Conservation (phyloP, 257 asterid genomes). For the Cinchona pubescens region DNA sequence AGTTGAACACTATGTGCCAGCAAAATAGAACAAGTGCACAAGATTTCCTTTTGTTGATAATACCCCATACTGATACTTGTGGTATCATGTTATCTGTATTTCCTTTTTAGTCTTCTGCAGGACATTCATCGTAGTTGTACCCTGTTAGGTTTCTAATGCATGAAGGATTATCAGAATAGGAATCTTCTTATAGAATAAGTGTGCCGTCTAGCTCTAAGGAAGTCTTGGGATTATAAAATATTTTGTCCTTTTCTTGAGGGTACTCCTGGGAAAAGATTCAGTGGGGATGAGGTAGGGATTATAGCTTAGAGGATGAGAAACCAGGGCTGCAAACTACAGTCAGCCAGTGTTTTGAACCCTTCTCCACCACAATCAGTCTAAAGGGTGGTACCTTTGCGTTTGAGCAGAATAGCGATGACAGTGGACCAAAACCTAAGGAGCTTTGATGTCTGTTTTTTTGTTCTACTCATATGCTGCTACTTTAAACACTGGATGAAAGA, state of each 20-base stretch:
- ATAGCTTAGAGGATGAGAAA: neutral
- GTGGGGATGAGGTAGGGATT: neutral
- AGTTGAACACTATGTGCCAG: neutral
- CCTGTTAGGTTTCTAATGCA: neutral
- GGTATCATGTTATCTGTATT: neutral
- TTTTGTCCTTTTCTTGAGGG: neutral
- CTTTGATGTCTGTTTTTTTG: neutral
- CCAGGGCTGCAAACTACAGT: neutral
- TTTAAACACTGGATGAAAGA: neutral
- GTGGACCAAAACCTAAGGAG: neutral
- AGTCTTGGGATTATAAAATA: neutral
- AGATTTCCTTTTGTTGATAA: neutral
- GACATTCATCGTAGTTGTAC: conserved; percentile 1
- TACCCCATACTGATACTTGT: neutral
- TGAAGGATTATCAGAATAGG: neutral
- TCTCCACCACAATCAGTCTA: neutral
- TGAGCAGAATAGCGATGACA: neutral
- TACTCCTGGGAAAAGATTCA: neutral
- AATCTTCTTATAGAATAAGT: neutral
- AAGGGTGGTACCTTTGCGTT: neutral
- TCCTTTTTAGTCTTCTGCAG: conserved; percentile 5
- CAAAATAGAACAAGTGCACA: neutral
- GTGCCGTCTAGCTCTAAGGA: neutral
- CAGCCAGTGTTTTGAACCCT: neutral
- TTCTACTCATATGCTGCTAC: neutral